Base-by-base conservation (phyloP, 192 early-diverging fungal species). In the Coemansia guatemalensis region DNA sequence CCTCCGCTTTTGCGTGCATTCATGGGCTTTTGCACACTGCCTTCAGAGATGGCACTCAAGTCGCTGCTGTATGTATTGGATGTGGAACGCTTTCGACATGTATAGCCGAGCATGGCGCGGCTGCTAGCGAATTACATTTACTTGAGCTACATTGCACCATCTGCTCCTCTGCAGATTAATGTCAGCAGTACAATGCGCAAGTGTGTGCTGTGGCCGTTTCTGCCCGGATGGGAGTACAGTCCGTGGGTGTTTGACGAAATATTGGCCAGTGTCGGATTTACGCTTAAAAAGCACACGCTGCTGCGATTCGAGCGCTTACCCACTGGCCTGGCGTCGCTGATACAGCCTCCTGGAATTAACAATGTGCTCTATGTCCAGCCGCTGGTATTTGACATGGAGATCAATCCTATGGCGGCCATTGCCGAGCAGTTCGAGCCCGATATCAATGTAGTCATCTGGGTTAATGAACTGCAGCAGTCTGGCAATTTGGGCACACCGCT, bases 241-340 rank as follows among this genome's bases (percentile, higher is more conserved):
- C n/a, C n/a, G n/a, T n/a, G n/a, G n/a, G n/a, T n/a, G n/a, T n/a
- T 89, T 79, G 92, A 95, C 74, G 89, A 88, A 48, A 87, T 88
- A 0, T 87, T 93, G 73, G 86, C 90, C 53, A 85, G 90, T 48
- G 83, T 90, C 3, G 91, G 90, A 50, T 86, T 86, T 26, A 76
- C 88, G 41, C n/a, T n/a, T n/a, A n/a, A n/a, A n/a, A n/a, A n/a
- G n/a, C n/a, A n/a, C n/a, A n/a, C n/a, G n/a, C n/a, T n/a, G n/a
- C n/a, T n/a, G n/a, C n/a, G n/a, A n/a, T n/a, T n/a, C n/a, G n/a
- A n/a, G n/a, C n/a, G n/a, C 70, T 95, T 53, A 93, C 78, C 78
- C 11, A 66, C 75, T 4, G 78, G 78, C 2, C 65, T 81, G 32
- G 62, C 47, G 1, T 48, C 73, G 49, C 64, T 81, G 60, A 47